phyloP scores from a whole-genome alignment of 768 basidiomycete species.

The Tulasnella sp. region DNA sequence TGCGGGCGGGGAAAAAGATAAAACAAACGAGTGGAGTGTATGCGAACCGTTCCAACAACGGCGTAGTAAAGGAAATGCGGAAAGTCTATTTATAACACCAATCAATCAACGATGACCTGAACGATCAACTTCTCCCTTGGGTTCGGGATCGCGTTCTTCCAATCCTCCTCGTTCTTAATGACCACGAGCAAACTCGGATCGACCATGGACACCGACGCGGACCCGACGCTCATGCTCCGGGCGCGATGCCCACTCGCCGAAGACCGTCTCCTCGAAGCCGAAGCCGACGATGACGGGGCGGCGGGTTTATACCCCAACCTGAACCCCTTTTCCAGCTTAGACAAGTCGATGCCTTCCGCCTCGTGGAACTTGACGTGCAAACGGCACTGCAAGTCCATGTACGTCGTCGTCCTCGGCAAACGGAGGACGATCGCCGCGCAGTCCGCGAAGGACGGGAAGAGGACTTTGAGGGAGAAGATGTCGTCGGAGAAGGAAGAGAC shows the following conservation, averaged over 20 bases:
- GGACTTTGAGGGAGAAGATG: neutral
- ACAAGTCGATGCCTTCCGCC: conserved; percentile 4
- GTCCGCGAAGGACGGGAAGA: conserved; percentile 5
- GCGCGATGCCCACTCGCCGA: neutral
- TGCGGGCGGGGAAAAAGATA: neutral
- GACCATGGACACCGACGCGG: neutral
- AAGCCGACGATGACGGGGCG: neutral
- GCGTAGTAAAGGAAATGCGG: neutral
- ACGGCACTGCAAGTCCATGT: neutral
- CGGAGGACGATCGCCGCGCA: conserved; percentile 4
- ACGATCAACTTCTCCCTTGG: conserved; percentile 2
- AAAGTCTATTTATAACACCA: neutral
- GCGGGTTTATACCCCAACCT: neutral
- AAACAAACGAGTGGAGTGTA: neutral
- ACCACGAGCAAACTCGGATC: neutral
- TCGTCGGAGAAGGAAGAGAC: neutral
- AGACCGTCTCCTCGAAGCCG: neutral
- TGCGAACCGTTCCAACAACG: neutral
- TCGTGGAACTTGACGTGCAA: conserved; percentile 10
- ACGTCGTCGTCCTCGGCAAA: neutral
- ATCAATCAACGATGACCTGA: conserved; percentile 1
- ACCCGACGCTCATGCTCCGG: conserved; percentile 2
- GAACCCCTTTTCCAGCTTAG: neutral
- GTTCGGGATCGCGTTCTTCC: neutral
- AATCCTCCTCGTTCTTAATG: conserved; percentile 10